These are phyloP conservation scores for Olyra latifolia DNA, from an alignment of 176 grass and related monocot genomes.

Conservation along the genomic window DNA sequence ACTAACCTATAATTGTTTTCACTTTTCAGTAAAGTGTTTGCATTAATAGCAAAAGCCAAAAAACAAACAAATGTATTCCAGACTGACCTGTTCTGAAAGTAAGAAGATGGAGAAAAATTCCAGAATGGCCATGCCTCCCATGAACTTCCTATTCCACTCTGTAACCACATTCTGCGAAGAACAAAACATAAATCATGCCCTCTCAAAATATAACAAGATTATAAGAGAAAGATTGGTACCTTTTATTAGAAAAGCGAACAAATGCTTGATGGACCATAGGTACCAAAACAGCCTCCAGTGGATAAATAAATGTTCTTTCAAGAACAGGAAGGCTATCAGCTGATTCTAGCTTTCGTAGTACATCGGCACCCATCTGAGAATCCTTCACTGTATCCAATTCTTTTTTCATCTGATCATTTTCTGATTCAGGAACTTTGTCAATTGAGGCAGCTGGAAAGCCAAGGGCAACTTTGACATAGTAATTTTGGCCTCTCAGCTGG, in stretches of 20 bases:
- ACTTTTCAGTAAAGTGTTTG: neutral
- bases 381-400: constrained; percentile 51
- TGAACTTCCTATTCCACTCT: constrained; percentile 57
- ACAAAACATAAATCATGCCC: constrained; percentile 38
- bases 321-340: constrained; percentile 59
- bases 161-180: constrained; percentile 73
- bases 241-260: constrained; percentile 83
- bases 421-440: constrained; percentile 46
- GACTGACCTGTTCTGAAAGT: constrained; percentile 75
- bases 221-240: constrained; percentile 46
- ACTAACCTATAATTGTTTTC: neutral
- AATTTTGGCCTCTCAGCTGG: constrained; percentile 92
- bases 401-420: constrained; percentile 58
- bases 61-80: constrained; percentile 17
- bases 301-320: constrained; percentile 96
- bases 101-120: constrained; percentile 85
- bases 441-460: constrained; percentile 57
- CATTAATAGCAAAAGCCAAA: constrained; percentile 10
- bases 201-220: constrained; percentile 15
- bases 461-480: constrained; percentile 95
- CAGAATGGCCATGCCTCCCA: constrained; percentile 91
- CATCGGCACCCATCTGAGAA: constrained; percentile 31
- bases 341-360: constrained; percentile 46
- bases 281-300: constrained; percentile 85
- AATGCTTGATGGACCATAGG: constrained; percentile 93